These are phyloP conservation scores for Colletotrichum magnum DNA, from an alignment of 2,329 filamentous ascomycete species.

Conservation along the genomic window DNA sequence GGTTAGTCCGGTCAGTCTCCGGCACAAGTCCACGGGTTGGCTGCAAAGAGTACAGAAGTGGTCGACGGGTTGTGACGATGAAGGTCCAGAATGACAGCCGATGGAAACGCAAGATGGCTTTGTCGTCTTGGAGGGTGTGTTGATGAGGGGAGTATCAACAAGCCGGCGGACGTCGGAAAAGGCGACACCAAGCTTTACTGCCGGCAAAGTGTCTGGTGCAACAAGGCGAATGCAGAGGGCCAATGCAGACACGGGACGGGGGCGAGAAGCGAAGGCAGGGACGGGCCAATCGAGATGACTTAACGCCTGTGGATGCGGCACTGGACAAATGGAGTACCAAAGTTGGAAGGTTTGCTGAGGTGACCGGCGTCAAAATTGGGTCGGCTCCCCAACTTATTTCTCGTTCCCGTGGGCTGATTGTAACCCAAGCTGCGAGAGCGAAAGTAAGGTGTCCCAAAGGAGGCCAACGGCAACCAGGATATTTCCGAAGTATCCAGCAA, in stretches of 20 bases:
- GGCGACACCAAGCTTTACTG: conserved; percentile 11
- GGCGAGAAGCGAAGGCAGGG: conserved; percentile 31
- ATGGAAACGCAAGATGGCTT: not conserved
- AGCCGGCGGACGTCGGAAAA: conserved; percentile 11
- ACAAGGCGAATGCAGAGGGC: conserved; percentile 12
- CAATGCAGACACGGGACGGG: conserved; percentile 36
- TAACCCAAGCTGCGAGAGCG: conserved; percentile 22
- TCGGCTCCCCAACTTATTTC: conserved; percentile 37
- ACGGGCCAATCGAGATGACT: conserved; percentile 40
- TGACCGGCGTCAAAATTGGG: conserved; percentile 40
- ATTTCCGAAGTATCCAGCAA: conserved; percentile 4
- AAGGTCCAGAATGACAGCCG: not conserved
- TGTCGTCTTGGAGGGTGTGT: not conserved
- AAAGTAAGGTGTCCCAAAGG: not conserved
- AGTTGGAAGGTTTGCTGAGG: conserved; percentile 31
- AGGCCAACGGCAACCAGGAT: conserved; percentile 5
- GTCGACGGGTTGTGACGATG: not conserved
- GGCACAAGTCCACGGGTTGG: not conserved
- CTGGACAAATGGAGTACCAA: conserved; percentile 36
- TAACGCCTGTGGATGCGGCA: conserved; percentile 32
- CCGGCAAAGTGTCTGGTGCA: conserved; percentile 16
- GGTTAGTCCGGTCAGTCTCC: too few species aligned
- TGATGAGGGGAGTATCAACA: conserved; percentile 10
- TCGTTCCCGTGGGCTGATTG: conserved; percentile 33
- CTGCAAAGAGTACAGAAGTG: not conserved